phyloP scores from a whole-genome alignment of 495 filamentous ascomycete genomes.

The Hamigera avellanea region DNA sequence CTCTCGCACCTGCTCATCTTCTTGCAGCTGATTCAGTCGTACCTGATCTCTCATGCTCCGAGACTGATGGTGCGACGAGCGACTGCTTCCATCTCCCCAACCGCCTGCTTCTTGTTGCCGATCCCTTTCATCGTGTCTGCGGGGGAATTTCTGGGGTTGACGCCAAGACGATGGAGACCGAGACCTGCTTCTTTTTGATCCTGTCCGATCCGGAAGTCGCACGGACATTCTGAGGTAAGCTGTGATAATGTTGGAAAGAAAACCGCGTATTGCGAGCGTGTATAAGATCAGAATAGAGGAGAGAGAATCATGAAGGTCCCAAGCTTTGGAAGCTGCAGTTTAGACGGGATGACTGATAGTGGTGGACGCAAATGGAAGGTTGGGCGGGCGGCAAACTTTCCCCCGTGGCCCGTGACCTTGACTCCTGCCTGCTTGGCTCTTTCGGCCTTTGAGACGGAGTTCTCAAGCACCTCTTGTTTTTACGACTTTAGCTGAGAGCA shows the following conservation, averaged over 20 bases:
- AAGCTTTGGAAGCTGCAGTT: no score
- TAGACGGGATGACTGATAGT: no score
- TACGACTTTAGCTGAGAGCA: no score
- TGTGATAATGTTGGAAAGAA: no score
- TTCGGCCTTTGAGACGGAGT: no score
- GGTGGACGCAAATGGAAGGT: not conserved
- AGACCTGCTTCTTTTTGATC: conserved; percentile 28
- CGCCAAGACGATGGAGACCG: conserved; percentile 32
- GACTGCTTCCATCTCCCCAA: conserved; percentile 12
- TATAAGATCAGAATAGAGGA: no score
- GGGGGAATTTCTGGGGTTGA: conserved; percentile 26
- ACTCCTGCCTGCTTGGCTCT: no score
- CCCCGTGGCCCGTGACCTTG: no score
- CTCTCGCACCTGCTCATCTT: conserved; percentile 65
- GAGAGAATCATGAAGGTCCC: no score
- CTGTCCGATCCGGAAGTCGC: conserved; percentile 19
- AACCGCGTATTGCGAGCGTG: no score
- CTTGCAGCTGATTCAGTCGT: conserved; percentile 48
- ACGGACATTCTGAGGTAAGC: conserved; percentile 17
- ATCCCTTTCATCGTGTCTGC: conserved; percentile 21
- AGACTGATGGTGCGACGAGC: conserved; percentile 14
- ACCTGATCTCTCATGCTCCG: conserved; percentile 37
- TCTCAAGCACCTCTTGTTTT: no score
- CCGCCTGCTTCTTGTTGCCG: conserved; percentile 14
- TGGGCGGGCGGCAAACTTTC: not conserved